Evolutionary conservation across 2,329 filamentous ascomycete species (phyloP).

Genomic region (Coniochaeta sp.): DNA sequence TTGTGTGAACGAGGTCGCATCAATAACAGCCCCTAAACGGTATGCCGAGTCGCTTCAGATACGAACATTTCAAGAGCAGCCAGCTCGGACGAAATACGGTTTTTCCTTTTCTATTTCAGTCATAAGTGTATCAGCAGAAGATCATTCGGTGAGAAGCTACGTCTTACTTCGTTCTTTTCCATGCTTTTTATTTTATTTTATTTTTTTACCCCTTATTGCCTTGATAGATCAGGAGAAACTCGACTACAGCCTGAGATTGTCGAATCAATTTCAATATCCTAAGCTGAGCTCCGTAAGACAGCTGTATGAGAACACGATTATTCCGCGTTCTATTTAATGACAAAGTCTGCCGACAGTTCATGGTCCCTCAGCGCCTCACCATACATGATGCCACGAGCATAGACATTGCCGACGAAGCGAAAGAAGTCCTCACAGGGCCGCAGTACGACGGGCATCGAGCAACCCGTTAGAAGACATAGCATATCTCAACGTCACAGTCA

Average conservation of each 20-base stretch:
- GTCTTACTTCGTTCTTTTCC: too few relatives aligned
- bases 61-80: background rate
- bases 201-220: too few relatives aligned
- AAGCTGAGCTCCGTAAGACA: too few relatives aligned
- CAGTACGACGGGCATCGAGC: background rate
- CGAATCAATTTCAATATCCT: too few relatives aligned
- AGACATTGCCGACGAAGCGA: background rate
- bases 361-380: background rate
- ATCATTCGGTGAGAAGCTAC: too few relatives aligned
- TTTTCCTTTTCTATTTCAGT: background rate
- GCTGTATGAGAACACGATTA: too few relatives aligned
- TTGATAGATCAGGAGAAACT: too few relatives aligned
- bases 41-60: background rate
- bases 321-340: background rate
- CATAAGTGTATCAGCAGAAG: too few relatives aligned
- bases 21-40: background rate
- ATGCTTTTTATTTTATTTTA: too few relatives aligned
- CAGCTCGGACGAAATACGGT: background rate
- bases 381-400: background rate
- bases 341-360: background rate
- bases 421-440: background rate
- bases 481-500: background rate
- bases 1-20: background rate
- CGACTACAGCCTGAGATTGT: too few relatives aligned
- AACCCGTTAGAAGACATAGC: background rate